These are phyloP conservation scores for Neoascochyta sp. DNA, from an alignment of 2,329 filamentous ascomycete species.

Conservation along the genomic window DNA sequence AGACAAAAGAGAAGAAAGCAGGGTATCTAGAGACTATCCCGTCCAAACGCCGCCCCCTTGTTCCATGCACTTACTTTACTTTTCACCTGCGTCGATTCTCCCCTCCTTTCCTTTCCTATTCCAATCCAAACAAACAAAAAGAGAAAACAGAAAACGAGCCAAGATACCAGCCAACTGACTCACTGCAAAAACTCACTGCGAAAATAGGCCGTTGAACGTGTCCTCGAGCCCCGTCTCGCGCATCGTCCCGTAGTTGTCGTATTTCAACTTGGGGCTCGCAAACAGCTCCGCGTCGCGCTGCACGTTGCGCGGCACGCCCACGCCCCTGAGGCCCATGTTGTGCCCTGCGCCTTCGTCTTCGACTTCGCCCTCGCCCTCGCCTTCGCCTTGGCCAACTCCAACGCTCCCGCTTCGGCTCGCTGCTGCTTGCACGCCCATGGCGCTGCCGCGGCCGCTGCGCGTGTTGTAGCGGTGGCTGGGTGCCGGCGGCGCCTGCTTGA, in stretches of 20 bases:
- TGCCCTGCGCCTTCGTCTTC: neutral
- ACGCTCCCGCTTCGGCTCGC: slow-evolving; percentile 1
- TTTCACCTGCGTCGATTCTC: too few relatives aligned
- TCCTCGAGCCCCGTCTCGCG: slow-evolving; percentile 34
- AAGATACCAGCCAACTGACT: too few relatives aligned
- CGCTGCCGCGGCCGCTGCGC: slow-evolving; percentile 6
- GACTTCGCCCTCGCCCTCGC: neutral
- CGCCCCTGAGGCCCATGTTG: slow-evolving; percentile 16
- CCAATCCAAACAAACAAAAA: too few relatives aligned
- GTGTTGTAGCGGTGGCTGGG: too few relatives aligned
- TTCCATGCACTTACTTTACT: too few relatives aligned
- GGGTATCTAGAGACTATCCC: too few relatives aligned
- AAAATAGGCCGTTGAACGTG: slow-evolving; percentile 32
- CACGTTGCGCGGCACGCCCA: slow-evolving; percentile 25
- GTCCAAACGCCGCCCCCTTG: too few relatives aligned
- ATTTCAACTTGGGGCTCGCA: slow-evolving; percentile 31
- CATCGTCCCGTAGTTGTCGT: slow-evolving; percentile 28
- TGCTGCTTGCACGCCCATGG: neutral
- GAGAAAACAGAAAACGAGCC: too few relatives aligned
- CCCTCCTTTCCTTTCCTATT: too few relatives aligned
- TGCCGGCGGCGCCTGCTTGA: slow-evolving; percentile 44
- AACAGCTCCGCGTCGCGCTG: slow-evolving; percentile 31
- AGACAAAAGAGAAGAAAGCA: too few relatives aligned
- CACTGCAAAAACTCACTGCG: slow-evolving; percentile 24
- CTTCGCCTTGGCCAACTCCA: too few relatives aligned